phyloP scores from a whole-genome alignment of 2,329 filamentous ascomycete genomes.

The Eurotiales sp. region DNA sequence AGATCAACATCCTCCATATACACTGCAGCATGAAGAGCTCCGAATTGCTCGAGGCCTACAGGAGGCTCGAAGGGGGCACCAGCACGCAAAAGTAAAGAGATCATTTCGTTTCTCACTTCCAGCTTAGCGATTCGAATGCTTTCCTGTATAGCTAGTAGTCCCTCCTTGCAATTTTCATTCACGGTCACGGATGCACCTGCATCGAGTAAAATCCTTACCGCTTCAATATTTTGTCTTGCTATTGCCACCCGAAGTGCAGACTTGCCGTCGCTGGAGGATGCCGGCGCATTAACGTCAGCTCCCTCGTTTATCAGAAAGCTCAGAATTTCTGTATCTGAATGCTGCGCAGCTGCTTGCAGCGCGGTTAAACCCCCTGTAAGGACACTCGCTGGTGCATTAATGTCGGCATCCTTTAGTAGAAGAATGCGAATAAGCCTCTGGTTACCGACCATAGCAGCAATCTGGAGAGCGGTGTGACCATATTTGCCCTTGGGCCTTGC shows the following conservation, averaged over 20 bases:
- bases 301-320: slow-evolving; percentile 22
- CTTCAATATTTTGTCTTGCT: slow-evolving; percentile 15
- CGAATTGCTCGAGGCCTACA: not conserved
- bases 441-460: slow-evolving; percentile 19
- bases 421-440: slow-evolving; percentile 20
- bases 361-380: not conserved
- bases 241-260: slow-evolving; percentile 20
- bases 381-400: not conserved
- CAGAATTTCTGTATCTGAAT: slow-evolving; percentile 15
- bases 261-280: slow-evolving; percentile 11
- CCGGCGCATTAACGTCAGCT: slow-evolving; percentile 32
- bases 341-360: slow-evolving; percentile 13
- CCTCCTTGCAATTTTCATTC: slow-evolving; percentile 8
- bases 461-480: slow-evolving; percentile 24
- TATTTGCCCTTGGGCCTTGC: slow-evolving; percentile 14
- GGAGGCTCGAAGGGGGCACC: slow-evolving; percentile 6
- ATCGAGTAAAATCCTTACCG: slow-evolving; percentile 12
- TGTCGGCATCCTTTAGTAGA: slow-evolving; percentile 23
- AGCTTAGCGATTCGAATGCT: slow-evolving; percentile 16
- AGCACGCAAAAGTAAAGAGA: slow-evolving; percentile 13
- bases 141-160: slow-evolving; percentile 20
- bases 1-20: slow-evolving; percentile 7
- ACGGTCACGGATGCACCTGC: slow-evolving; percentile 20
- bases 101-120: slow-evolving; percentile 15
- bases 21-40: slow-evolving; percentile 14